Percentiles rank a stretch among this genome's conserved stretches.
Evolutionary conservation across 1,139 yeast species (phyloP).

Genomic region (Nadsonia starkeyi-henricii): DNA sequence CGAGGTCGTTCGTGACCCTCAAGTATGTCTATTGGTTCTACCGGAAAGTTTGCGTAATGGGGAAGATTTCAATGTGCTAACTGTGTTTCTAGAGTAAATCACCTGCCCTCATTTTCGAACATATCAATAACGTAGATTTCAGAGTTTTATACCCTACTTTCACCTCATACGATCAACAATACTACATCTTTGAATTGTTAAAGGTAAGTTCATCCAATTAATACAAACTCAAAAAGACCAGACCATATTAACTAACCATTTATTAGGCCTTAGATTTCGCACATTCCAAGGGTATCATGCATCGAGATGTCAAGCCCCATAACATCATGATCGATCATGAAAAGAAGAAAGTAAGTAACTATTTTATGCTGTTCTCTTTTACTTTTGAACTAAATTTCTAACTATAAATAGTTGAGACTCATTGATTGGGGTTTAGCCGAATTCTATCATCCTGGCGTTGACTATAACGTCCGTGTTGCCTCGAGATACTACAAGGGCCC

Average conservation of each 20-base stretch:
- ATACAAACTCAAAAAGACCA: neutral
- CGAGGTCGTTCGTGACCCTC: constrained; percentile 75
- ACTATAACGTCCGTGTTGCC: constrained; percentile 89
- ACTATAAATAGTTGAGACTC: constrained; percentile 37
- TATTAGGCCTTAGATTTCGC: constrained; percentile 62
- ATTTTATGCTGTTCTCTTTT: neutral
- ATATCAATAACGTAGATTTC: constrained; percentile 73
- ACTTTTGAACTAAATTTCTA: neutral
- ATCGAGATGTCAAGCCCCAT: constrained; percentile 92
- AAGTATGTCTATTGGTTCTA: constrained; percentile 14
- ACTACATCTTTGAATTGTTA: constrained; percentile 70
- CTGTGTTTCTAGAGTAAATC: constrained; percentile 40
- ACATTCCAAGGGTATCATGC: constrained; percentile 94
- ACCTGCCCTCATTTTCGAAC: constrained; percentile 85
- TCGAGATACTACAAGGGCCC: constrained; percentile 93
- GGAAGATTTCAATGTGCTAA: neutral
- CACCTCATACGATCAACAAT: constrained; percentile 62
- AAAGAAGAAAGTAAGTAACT: constrained; percentile 24
- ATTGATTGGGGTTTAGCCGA: constrained; percentile 98
- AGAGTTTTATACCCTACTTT: constrained; percentile 76
- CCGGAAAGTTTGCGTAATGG: no score
- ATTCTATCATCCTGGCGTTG: constrained; percentile 82
- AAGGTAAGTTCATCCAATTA: constrained; percentile 16
- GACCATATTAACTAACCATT: no score
- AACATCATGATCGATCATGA: constrained; percentile 91